Evolutionary conservation across 208 protist species (phyloP).

Genomic region (Wallacemonas sp.): DNA sequence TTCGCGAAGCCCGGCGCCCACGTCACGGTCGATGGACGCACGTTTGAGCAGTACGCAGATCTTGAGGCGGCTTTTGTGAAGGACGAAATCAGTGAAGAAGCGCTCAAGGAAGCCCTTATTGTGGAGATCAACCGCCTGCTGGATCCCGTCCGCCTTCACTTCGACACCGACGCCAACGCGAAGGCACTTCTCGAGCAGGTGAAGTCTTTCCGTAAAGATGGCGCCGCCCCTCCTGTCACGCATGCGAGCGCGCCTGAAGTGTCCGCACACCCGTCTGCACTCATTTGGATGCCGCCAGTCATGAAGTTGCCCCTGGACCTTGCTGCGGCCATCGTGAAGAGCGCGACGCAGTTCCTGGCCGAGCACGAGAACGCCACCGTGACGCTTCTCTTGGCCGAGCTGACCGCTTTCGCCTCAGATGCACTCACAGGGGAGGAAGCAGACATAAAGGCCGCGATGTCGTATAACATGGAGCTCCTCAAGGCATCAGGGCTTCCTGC

Average conservation of each 20-base stretch:
- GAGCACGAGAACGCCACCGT: constrained; percentile 51
- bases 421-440: constrained; percentile 80
- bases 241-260: constrained; percentile 7
- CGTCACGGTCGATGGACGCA: constrained; percentile 44
- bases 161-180: constrained; percentile 81
- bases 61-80: constrained; percentile 82
- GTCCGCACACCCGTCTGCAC: constrained; percentile 47
- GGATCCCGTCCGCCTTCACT: constrained; percentile 95
- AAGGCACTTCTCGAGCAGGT: constrained; percentile 88
- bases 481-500: constrained; percentile 44
- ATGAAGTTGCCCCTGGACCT: constrained; percentile 64
- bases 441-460: constrained; percentile 68
- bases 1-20: constrained; percentile 61
- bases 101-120: constrained; percentile 87
- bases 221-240: constrained; percentile 10
- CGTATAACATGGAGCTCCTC: constrained; percentile 67
- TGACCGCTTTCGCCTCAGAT: constrained; percentile 72
- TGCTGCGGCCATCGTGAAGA: constrained; percentile 45
- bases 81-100: constrained; percentile 59
- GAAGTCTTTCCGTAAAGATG: constrained; percentile 70
- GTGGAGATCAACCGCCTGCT: constrained; percentile 90
- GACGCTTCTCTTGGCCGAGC: constrained; percentile 78
- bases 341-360: constrained; percentile 49
- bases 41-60: constrained; percentile 76
- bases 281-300: constrained; percentile 70